Base-by-base conservation (phyloP, 768 basidiomycete genomes). In the Rhodotorula taiwanensis region DNA sequence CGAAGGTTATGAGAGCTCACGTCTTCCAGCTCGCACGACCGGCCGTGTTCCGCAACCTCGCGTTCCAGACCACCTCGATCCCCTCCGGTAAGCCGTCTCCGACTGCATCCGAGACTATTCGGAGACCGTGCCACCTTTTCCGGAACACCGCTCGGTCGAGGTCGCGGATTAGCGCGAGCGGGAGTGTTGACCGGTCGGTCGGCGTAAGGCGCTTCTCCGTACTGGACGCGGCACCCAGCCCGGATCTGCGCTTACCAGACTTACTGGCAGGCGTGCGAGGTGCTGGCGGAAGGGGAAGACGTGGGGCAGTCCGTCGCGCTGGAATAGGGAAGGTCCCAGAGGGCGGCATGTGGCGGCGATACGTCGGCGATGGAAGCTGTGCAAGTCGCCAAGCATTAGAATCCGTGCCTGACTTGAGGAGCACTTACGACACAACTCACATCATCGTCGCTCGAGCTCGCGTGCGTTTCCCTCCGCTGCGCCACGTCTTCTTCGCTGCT, bases 31-130 rank as follows among this genome's bases (percentile, higher is more conserved):
- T 72, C 5, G 77, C 77, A 41, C 74, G 64, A 1, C 77, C 77
- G 11, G 77, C 77, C n/a, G 77, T 78, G 10, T 75, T 77, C 66
- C 75, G 70, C 52, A 78, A 53, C 62, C 73, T 67, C 34, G 74
- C 74, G 53, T 71, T 76, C 77, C 77, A 78, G 47, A 73, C 73
- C 7, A 76, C 63, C 53, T 66, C 67, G 25, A 72, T 41, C 18
- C 65, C 71, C 13, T 58, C 39, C 25, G 73, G 76, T 33, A 78
- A 23, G 7, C 63, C 68, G 16, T n/a, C 10, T 15, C 59, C 51
- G 8, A 39, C 44, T 28, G 11, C 47, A 8, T 41, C 30, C 5
- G 55, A 52, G 1, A 55, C 21, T 7, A 28, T n/a, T 5, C 33
- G 31, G 30, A 45, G 14, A 0, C 58, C 54, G 27, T 44, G 39